phyloP scores from a whole-genome alignment of 2,329 filamentous ascomycete genomes.

The Pseudogymnoascus sp. region DNA sequence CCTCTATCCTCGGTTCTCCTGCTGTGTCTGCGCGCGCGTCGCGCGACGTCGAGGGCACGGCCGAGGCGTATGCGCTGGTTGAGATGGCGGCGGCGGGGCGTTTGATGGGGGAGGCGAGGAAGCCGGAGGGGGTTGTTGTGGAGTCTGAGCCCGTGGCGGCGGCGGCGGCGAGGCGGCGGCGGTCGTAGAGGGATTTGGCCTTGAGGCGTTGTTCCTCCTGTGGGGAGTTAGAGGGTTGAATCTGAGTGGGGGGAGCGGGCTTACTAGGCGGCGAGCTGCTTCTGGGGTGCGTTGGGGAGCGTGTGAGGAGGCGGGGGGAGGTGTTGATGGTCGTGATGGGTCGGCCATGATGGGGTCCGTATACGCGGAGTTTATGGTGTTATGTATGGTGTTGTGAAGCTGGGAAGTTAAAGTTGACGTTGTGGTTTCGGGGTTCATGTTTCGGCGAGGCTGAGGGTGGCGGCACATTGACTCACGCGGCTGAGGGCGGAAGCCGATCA shows the following conservation, averaged over 20 bases:
- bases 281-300: neutral
- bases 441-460: neutral
- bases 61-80: conserved; percentile 28
- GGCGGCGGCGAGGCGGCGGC: conserved; percentile 14
- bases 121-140: conserved; percentile 53
- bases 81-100: conserved; percentile 60
- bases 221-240: neutral
- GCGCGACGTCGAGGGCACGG: conserved; percentile 51
- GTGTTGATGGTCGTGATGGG: neutral
- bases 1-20: conserved; percentile 30
- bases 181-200: conserved; percentile 49
- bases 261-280: neutral
- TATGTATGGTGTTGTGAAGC: neutral
- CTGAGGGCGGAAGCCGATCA: neutral
- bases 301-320: neutral
- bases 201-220: conserved; percentile 82
- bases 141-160: conserved; percentile 22
- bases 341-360: neutral
- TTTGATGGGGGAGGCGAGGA: conserved; percentile 64
- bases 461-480: conserved; percentile 6
- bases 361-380: neutral
- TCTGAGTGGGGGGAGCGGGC: neutral
- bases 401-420: conserved; percentile 12
- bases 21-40: conserved; percentile 49
- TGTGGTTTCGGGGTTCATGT: neutral